phyloP scores from a whole-genome alignment of 768 basidiomycete species.

The Lentinula aciculospora region DNA sequence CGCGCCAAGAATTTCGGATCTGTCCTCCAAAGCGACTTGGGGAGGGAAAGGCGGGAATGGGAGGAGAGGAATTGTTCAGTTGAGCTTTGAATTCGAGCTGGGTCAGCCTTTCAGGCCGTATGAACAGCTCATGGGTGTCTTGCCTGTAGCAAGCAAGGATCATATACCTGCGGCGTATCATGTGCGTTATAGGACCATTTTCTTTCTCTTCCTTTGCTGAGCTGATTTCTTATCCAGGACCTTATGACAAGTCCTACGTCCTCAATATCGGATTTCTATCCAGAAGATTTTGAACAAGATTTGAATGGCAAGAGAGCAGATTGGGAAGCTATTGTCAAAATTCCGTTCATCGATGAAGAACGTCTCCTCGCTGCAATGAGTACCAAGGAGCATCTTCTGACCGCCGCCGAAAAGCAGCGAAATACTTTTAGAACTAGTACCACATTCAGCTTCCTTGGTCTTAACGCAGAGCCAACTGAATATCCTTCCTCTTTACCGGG shows the following conservation, averaged over 20 bases:
- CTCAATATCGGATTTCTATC: slow-evolving; percentile 93
- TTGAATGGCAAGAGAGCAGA: slow-evolving; percentile 98
- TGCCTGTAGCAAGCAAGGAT: slow-evolving; percentile 86
- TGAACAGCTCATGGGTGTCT: slow-evolving; percentile 96
- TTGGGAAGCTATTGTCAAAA: slow-evolving; percentile 99
- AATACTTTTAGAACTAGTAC: slow-evolving; percentile 80
- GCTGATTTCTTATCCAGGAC: slow-evolving; percentile 45
- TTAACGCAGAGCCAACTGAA: slow-evolving; percentile 46
- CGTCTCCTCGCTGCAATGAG: slow-evolving; percentile 81
- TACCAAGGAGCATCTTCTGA: slow-evolving; percentile 71
- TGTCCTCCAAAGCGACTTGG: slow-evolving; percentile 12
- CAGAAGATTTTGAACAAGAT: slow-evolving; percentile 84
- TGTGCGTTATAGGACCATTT: slow-evolving; percentile 35
- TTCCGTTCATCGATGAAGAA: slow-evolving; percentile 89
- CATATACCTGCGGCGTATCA: slow-evolving; percentile 84
- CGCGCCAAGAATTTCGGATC: slow-evolving; percentile 93
- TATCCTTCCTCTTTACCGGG: slow-evolving; percentile 93
- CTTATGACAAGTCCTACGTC: slow-evolving; percentile 84
- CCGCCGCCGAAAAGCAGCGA: slow-evolving; percentile 65
- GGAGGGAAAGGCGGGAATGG: background rate
- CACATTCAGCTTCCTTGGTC: slow-evolving; percentile 61
- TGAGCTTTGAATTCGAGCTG: slow-evolving; percentile 82
- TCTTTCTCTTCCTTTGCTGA: background rate
- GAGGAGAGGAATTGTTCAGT: slow-evolving; percentile 51
- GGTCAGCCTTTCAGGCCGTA: slow-evolving; percentile 90